These are phyloP conservation scores for Schwanniomyces etchellsii DNA, from an alignment of 1,139 yeast genomes.

Conservation along the genomic window DNA sequence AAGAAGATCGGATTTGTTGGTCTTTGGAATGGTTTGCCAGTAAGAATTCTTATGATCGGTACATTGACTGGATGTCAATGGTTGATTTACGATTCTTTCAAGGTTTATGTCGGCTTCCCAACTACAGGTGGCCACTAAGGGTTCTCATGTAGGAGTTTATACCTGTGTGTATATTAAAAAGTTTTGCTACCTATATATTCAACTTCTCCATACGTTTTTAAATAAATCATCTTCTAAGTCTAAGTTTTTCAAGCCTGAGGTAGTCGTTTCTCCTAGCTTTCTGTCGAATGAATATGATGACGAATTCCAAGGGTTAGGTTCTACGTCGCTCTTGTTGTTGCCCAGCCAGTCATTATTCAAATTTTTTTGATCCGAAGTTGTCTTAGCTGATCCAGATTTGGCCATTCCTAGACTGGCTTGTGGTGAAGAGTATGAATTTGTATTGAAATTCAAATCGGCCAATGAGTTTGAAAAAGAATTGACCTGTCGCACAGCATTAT, in stretches of 20 bases:
- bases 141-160: conserved; percentile 3
- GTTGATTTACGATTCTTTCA: conserved; percentile 92
- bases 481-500: conserved; percentile 5
- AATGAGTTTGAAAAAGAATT: conserved; percentile 28
- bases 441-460: conserved; percentile 27
- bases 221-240: conserved; percentile 40
- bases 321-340: conserved; percentile 8
- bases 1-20: conserved; percentile 80
- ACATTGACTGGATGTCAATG: conserved; percentile 96
- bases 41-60: conserved; percentile 94
- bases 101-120: conserved; percentile 85
- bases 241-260: conserved; percentile 10
- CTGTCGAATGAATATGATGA: conserved; percentile 3
- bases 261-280: conserved; percentile 9
- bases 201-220: conserved; percentile 53
- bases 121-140: conserved; percentile 69
- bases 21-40: conserved; percentile 90
- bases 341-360: conserved; percentile 41
- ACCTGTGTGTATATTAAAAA: conserved; percentile 2
- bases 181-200: conserved; percentile 1
- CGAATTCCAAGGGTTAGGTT: conserved; percentile 1
- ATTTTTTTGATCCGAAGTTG: too few species aligned
- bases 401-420: background rate
- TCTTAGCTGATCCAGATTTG: conserved; percentile 6
- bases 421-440: conserved; percentile 1